A percentile compares a stretch with the other conserved stretches of the same genome.
phyloP scores from a whole-genome alignment of 139 green algal genomes.

The Chlorella ohadii region DNA sequence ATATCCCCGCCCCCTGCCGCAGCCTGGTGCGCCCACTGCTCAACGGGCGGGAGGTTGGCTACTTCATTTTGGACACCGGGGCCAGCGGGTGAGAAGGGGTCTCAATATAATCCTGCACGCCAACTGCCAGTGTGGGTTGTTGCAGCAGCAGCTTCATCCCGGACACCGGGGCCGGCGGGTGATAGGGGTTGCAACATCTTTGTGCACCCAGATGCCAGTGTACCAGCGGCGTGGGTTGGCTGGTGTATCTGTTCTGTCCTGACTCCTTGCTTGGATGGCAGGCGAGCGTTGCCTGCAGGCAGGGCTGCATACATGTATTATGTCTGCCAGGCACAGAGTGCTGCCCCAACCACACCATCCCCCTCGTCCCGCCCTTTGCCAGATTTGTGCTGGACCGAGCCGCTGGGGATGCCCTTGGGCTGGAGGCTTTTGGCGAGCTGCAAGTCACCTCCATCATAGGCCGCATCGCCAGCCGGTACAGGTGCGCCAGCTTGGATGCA shows the following conservation, averaged over 20 bases:
- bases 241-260: too few relatives aligned
- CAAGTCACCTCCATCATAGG: constrained; percentile 47
- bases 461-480: constrained; percentile 36
- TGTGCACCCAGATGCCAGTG: too few relatives aligned
- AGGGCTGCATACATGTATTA: too few relatives aligned
- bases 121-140: too few relatives aligned
- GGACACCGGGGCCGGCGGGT: constrained; percentile 44
- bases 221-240: too few relatives aligned
- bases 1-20: not conserved
- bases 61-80: constrained; percentile 56
- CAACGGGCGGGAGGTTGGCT: constrained; percentile 40
- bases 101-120: too few relatives aligned
- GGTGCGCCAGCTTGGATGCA: not conserved
- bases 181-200: too few relatives aligned
- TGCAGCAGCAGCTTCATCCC: too few relatives aligned
- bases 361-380: not conserved
- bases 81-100: constrained; percentile 22
- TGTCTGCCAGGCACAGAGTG: too few relatives aligned
- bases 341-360: too few relatives aligned
- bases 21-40: constrained; percentile 45
- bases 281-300: too few relatives aligned
- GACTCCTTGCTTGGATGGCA: too few relatives aligned
- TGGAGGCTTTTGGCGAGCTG: constrained; percentile 48
- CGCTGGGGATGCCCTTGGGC: constrained; percentile 38
- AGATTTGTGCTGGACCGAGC: constrained; percentile 53